A percentile compares a stretch with the other conserved stretches of the same genome.
These are phyloP conservation scores for Talaromyces trachyspermus DNA, from an alignment of 495 filamentous ascomycete genomes.

Conservation along the genomic window DNA sequence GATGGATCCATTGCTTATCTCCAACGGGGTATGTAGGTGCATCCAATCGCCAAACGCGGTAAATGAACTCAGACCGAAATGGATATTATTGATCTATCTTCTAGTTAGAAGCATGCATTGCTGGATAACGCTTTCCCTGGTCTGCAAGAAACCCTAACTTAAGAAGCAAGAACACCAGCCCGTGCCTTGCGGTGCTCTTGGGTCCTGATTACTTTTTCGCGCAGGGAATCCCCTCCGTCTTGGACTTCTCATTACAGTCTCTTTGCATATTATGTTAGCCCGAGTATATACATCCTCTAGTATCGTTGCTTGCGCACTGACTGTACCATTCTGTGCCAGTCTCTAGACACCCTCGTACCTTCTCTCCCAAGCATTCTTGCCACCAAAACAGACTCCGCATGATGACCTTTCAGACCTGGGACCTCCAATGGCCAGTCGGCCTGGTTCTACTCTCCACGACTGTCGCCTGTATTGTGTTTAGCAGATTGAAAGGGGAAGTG, in stretches of 20 bases:
- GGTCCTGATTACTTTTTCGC: conserved; percentile 7
- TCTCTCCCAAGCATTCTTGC: neutral
- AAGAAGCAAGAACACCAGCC: no score
- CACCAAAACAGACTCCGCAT: neutral
- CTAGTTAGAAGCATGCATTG: neutral
- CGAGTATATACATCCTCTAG: neutral
- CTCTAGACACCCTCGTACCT: neutral
- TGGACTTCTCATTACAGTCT: neutral
- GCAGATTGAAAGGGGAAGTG: neutral
- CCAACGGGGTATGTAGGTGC: neutral
- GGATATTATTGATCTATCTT: neutral
- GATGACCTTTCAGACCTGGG: neutral
- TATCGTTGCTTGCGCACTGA: no score
- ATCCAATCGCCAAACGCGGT: conserved; percentile 1
- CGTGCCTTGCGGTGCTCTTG: neutral
- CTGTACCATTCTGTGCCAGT: neutral
- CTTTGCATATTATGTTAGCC: neutral
- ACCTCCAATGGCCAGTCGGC: conserved; percentile 1
- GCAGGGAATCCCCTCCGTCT: neutral
- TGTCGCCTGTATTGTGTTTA: neutral
- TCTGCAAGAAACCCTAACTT: no score
- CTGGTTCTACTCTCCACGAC: neutral
- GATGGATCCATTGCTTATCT: conserved; percentile 5
- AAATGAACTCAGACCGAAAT: neutral
- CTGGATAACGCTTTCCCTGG: neutral